A percentile compares a stretch with the other conserved stretches of the same genome.
Evolutionary conservation across 495 filamentous ascomycete genomes (phyloP).

Genomic region (Aspergillus ellipticus): DNA sequence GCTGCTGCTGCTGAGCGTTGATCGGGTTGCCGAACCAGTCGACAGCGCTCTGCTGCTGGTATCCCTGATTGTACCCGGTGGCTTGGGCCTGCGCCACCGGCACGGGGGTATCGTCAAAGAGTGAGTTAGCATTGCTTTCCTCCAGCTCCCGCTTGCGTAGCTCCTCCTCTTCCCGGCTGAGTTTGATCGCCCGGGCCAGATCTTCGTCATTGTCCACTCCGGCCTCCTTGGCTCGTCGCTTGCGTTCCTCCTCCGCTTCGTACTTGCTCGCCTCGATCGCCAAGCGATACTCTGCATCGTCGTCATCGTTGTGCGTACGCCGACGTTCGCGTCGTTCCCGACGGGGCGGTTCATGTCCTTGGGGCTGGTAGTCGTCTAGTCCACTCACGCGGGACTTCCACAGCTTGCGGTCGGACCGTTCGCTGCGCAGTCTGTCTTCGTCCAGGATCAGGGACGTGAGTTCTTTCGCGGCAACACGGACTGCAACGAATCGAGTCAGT

Average conservation of each 20-base stretch:
- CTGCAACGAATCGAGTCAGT: conserved; percentile 45
- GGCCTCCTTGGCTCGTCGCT: conserved; percentile 56
- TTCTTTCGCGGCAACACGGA: conserved; percentile 94
- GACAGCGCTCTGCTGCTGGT: conserved; percentile 90
- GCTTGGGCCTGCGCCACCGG: conserved; percentile 64
- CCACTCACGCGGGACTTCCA: conserved; percentile 97
- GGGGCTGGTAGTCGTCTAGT: conserved; percentile 66
- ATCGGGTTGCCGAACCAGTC: conserved; percentile 97
- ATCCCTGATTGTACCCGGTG: conserved; percentile 91
- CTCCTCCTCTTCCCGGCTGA: conserved; percentile 94
- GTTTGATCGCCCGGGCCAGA: conserved; percentile 89
- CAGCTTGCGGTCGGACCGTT: conserved; percentile 84
- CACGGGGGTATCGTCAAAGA: conserved; percentile 81
- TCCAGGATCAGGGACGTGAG: conserved; percentile 91
- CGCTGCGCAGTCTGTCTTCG: conserved; percentile 87
- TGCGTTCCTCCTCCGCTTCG: conserved; percentile 91
- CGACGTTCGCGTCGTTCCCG: conserved; percentile 45
- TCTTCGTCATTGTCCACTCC: conserved; percentile 67
- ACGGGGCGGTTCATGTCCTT: conserved; percentile 33
- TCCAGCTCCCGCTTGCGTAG: conserved; percentile 84
- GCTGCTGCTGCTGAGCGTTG: conserved; percentile 66
- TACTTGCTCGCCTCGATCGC: conserved; percentile 95
- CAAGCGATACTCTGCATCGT: conserved; percentile 87
- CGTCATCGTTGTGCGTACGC: conserved; percentile 61
- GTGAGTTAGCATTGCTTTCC: conserved; percentile 75